Evolutionary conservation across 2,329 filamentous ascomycete genomes (phyloP), one percentile per base, ranked within the genome.

Genomic region (Neospermospora avenae): DNA sequence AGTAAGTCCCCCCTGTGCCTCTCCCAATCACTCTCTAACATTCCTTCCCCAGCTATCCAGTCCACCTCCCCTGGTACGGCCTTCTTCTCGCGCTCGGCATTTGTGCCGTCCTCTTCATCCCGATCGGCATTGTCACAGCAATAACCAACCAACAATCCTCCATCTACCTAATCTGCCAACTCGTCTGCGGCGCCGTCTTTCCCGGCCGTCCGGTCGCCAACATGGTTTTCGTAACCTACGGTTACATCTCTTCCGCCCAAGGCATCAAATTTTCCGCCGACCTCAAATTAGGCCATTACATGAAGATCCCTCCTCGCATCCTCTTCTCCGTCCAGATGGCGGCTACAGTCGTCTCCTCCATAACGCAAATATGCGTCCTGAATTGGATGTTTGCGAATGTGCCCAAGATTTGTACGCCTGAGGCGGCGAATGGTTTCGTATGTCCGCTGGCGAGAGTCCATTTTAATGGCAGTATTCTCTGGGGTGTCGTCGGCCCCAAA

Each of bases 151-250:
- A 93, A 72, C 90, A 95, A 74, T 91, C 86, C 74, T 91, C 87
- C 73, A 90, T 93, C 66, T 95, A 93, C 72, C 81, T 95, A 37
- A 90, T 95, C 68, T 93, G 90, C 73, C 91, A 95, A 74, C 82
- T 96, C 59, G 87, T 95, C 65, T 93, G 90, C 64, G 91, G 91
- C 57, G 86, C 84, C 54, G 80, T 91, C 16, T 96, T 96, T 72
- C 91, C 91, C 0, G 91, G 91, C 28, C 87, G 89, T 1, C 91
- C 91, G 1, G 90, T 96, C 11, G 91, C 91, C 54, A 95, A 96
- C 74, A 96, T 96, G 91, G 90, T 96, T 37, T 96, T 96, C 69
- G 90, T 93, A 51, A 95, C 90, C 0, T 96, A 95, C 72, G 91
- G 90, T 63, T 96, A 95, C 74, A 95, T 95, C 70, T 92, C 89